A percentile compares a stretch with the other conserved stretches of the same genome.
Conservation (phyloP, 2,329 filamentous ascomycete species). For the Colletotrichum navitas region DNA sequence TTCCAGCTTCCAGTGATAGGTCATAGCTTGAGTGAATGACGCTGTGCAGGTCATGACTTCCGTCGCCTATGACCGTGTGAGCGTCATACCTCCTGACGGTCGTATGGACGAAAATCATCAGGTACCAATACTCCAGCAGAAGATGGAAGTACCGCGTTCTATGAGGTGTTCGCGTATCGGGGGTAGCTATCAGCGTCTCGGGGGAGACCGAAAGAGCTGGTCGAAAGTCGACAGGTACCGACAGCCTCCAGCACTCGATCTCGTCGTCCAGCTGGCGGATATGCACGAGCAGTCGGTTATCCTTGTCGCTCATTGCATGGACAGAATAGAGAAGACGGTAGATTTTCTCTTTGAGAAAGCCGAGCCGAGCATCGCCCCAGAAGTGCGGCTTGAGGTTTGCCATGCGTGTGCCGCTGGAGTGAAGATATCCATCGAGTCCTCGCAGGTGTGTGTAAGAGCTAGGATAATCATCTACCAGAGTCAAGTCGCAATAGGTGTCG, state of each 20-base stretch:
- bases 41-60: constrained; percentile 42
- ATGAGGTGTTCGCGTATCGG: neutral
- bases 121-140: constrained; percentile 44
- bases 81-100: constrained; percentile 43
- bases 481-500: neutral
- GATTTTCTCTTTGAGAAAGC: constrained; percentile 18
- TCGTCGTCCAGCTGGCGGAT: constrained; percentile 50
- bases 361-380: neutral
- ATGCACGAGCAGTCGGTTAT: constrained; percentile 39
- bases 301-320: neutral
- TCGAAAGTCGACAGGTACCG: constrained; percentile 41
- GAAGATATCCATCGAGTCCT: neutral
- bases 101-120: constrained; percentile 42
- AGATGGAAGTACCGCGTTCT: constrained; percentile 22
- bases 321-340: constrained; percentile 22
- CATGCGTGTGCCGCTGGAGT: neutral
- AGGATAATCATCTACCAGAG: neutral
- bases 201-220: constrained; percentile 17
- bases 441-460: neutral
- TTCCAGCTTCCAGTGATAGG: constrained; percentile 44
- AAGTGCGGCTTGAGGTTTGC: neutral
- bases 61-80: constrained; percentile 17
- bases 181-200: neutral
- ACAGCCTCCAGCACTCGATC: constrained; percentile 51
- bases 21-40: constrained; percentile 45